Evolutionary conservation across 768 basidiomycete species (phyloP).

Genomic region (Psilocybe tampanensis): DNA sequence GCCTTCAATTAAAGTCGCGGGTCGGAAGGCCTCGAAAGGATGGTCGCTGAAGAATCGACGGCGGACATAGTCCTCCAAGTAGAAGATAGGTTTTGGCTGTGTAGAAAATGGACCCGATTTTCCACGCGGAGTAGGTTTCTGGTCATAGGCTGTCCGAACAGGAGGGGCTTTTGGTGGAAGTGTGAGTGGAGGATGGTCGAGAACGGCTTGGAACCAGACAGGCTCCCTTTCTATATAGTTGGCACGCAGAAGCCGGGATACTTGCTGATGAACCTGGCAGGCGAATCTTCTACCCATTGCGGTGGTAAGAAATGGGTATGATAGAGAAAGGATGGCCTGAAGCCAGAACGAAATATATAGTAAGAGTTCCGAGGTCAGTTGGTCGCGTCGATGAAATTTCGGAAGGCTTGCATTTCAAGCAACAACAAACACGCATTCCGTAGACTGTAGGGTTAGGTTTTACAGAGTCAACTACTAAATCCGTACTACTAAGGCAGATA

Average conservation of each 20-base stretch:
- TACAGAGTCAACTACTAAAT: too few species aligned
- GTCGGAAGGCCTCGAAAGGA: conserved; percentile 92
- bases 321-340: neutral
- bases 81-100: conserved; percentile 64
- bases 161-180: conserved; percentile 78
- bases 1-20: conserved; percentile 75
- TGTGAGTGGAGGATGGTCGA: conserved; percentile 85
- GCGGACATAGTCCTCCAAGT: conserved; percentile 84
- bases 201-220: conserved; percentile 82
- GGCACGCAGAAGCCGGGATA: conserved; percentile 76
- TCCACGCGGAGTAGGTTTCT: conserved; percentile 28
- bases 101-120: conserved; percentile 42
- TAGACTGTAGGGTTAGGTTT: too few species aligned
- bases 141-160: conserved; percentile 56
- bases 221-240: conserved; percentile 67
- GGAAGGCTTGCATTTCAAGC: neutral
- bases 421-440: neutral
- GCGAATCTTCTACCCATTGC: conserved; percentile 80
- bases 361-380: neutral
- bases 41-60: conserved; percentile 94
- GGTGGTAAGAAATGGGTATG: neutral
- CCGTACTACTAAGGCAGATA: too few species aligned
- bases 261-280: conserved; percentile 86
- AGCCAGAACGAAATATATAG: neutral
- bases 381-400: conserved; percentile 4